These are phyloP conservation scores for Astrothelium subdiscretum DNA, from an alignment of 495 filamentous ascomycete genomes.

Conservation along the genomic window DNA sequence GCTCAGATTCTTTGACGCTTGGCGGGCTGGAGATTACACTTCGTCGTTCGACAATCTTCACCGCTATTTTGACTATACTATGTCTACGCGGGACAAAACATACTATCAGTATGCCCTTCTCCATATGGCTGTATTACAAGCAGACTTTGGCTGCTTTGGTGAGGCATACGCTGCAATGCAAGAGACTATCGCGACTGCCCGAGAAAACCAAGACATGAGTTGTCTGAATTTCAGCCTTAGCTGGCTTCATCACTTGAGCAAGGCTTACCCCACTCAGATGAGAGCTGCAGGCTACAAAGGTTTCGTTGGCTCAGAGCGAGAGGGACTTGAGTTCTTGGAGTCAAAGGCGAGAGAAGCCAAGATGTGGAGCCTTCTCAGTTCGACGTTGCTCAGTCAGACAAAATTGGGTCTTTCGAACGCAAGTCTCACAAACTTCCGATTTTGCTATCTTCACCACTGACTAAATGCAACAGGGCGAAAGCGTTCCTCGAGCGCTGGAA, in stretches of 20 bases:
- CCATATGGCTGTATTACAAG: constrained; percentile 84
- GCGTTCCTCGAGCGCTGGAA: constrained; percentile 63
- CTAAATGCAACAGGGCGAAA: constrained; percentile 51
- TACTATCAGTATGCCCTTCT: constrained; percentile 96
- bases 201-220: constrained; percentile 82
- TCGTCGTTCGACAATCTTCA: constrained; percentile 85
- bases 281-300: constrained; percentile 56
- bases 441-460: background rate
- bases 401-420: constrained; percentile 60
- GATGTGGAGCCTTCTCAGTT: constrained; percentile 79
- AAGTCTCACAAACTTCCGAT: constrained; percentile 8
- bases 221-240: constrained; percentile 93
- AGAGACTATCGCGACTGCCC: constrained; percentile 79
- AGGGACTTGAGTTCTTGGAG: constrained; percentile 74
- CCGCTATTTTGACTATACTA: constrained; percentile 93
- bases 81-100: constrained; percentile 73
- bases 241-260: constrained; percentile 94
- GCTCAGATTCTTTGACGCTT: constrained; percentile 64
- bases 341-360: constrained; percentile 77
- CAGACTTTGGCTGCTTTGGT: constrained; percentile 83
- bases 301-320: constrained; percentile 66
- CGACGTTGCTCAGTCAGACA: constrained; percentile 75
- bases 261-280: constrained; percentile 68
- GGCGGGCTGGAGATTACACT: constrained; percentile 82
- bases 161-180: constrained; percentile 91